Evolutionary conservation across 371 early-diverging fungal species (phyloP).

Genomic region (Antonospora locustae): DNA sequence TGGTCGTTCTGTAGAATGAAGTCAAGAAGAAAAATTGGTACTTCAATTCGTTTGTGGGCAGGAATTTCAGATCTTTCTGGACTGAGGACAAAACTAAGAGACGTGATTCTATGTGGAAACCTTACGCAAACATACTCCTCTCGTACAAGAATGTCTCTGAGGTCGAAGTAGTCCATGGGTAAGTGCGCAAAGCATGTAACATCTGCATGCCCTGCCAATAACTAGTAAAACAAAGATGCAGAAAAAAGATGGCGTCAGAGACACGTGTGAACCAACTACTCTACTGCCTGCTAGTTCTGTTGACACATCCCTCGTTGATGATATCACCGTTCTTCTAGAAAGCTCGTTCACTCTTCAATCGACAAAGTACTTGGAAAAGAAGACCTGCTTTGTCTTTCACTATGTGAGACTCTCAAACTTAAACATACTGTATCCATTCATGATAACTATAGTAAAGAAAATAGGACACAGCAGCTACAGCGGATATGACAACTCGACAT

Average conservation of each 20-base stretch:
- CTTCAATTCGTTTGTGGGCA: constrained; percentile 3
- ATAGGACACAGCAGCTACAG: not conserved
- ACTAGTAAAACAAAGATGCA: too few species aligned
- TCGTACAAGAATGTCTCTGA: constrained; percentile 8
- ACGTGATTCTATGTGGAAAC: constrained; percentile 15
- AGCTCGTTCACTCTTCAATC: not conserved
- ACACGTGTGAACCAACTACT: too few species aligned
- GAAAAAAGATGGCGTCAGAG: too few species aligned
- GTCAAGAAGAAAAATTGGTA: constrained; percentile 18
- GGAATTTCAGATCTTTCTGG: not conserved
- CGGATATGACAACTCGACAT: constrained; percentile 25
- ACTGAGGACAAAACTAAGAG: constrained; percentile 13
- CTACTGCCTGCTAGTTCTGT: too few species aligned
- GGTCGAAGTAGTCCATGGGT: constrained; percentile 15
- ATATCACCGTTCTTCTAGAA: not conserved
- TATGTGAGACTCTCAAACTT: not conserved
- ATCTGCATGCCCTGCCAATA: too few species aligned
- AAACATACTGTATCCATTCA: not conserved
- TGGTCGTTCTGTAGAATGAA: constrained; percentile 35
- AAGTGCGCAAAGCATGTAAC: too few species aligned
- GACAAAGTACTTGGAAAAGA: not conserved
- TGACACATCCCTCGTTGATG: too few species aligned
- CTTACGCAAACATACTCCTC: constrained; percentile 12
- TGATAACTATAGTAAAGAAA: constrained; percentile 12
- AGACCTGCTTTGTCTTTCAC: constrained; percentile 5